phyloP scores from a whole-genome alignment of 225 moss, liverwort and hornwort genomes.

The Asterella californica region DNA sequence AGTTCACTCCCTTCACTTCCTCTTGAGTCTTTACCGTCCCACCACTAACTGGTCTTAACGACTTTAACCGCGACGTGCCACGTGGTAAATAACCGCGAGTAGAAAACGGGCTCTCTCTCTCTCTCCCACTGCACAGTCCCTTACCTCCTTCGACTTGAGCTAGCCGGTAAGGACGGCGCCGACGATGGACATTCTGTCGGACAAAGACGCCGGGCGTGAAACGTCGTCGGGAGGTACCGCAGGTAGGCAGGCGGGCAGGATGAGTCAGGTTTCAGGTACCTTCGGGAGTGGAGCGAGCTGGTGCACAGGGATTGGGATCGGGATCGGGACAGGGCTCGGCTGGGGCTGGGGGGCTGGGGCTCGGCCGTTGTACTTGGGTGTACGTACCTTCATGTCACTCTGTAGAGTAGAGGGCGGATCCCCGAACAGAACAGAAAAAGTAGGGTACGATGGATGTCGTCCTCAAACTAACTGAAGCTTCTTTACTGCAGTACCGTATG shows the following conservation, averaged over 20 bases:
- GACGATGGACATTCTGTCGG: conserved; percentile 5
- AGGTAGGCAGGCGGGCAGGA: background rate
- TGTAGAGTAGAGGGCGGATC: no score
- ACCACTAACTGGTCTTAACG: no score
- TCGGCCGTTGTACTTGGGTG: background rate
- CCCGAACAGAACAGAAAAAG: no score
- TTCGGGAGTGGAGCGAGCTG: background rate
- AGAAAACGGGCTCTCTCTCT: background rate
- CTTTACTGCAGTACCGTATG: background rate
- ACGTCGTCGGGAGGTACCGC: background rate
- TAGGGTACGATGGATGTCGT: no score
- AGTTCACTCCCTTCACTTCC: background rate
- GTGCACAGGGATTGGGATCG: background rate
- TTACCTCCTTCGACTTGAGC: background rate
- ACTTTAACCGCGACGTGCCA: no score
- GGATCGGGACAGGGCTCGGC: background rate
- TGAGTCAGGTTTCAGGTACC: background rate
- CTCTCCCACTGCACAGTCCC: background rate
- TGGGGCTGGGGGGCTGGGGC: background rate
- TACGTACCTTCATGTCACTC: background rate
- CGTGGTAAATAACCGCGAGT: background rate
- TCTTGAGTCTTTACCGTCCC: no score
- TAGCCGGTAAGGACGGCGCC: conserved; percentile 1
- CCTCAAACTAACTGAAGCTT: background rate
- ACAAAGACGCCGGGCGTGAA: conserved; percentile 7